phyloP scores from a whole-genome alignment of 208 protist species.

The Leptomonas pyrrhocoris region DNA sequence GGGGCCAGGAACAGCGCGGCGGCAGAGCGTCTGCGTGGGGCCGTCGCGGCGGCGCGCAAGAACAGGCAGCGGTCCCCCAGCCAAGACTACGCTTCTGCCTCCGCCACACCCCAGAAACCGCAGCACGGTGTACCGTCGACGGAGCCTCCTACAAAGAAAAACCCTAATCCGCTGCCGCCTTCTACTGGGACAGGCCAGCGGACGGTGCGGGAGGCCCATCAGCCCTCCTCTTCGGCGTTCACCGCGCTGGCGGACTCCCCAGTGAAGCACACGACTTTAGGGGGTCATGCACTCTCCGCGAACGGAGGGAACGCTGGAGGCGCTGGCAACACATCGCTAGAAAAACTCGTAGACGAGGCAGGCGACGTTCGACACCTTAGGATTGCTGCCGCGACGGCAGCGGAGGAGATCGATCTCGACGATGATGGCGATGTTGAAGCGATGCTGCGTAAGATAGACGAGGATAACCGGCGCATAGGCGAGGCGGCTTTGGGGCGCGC shows the following conservation, averaged over 20 bases:
- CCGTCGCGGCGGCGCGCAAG: constrained; percentile 4
- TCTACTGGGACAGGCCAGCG: constrained; percentile 5
- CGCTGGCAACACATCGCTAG: not conserved
- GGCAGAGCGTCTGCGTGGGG: constrained; percentile 1
- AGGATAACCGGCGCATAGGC: constrained; percentile 25
- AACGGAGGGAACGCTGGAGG: not conserved
- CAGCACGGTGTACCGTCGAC: not conserved
- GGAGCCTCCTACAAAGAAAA: not conserved
- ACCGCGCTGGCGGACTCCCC: constrained; percentile 11
- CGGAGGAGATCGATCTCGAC: not conserved
- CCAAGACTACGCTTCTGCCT: not conserved
- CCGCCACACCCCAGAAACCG: not conserved
- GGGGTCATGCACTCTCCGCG: not conserved
- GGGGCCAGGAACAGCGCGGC: not conserved
- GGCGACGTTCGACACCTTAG: not conserved
- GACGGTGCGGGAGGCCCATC: not conserved
- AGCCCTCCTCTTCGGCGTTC: constrained; percentile 6
- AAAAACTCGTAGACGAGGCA: constrained; percentile 8
- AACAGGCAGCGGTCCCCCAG: not conserved
- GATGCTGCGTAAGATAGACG: constrained; percentile 33
- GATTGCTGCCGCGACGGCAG: not conserved
- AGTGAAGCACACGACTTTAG: not conserved
- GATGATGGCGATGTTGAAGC: constrained; percentile 29
- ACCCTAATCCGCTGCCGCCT: not conserved
- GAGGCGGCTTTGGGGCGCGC: constrained; percentile 5